Conservation (phyloP, 495 filamentous ascomycete species). For the Bathelium albidoporum region DNA sequence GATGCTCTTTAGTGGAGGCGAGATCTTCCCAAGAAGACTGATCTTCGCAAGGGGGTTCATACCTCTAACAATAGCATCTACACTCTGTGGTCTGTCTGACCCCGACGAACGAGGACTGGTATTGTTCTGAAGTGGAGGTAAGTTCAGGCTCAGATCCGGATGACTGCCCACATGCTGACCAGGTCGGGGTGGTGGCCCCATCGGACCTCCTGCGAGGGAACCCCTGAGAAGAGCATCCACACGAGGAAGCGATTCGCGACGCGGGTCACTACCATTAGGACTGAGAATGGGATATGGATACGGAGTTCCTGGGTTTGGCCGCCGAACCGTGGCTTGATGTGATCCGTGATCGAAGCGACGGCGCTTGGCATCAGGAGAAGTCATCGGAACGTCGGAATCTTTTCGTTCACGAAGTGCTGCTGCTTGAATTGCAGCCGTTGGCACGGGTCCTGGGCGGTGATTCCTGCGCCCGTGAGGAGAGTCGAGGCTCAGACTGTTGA, state of each 20-base stretch:
- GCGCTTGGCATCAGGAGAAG: conserved; percentile 24
- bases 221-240: conserved; percentile 6
- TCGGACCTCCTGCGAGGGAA: conserved; percentile 3
- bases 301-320: conserved; percentile 15
- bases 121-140: conserved; percentile 24
- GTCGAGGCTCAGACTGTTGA: conserved; percentile 32
- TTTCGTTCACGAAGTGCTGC: conserved; percentile 2
- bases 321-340: not conserved
- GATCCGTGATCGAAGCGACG: conserved; percentile 14
- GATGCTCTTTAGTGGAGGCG: conserved; percentile 47
- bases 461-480: conserved; percentile 27
- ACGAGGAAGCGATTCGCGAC: conserved; percentile 8
- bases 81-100: conserved; percentile 27
- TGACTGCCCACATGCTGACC: conserved; percentile 29
- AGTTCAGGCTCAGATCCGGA: conserved; percentile 22
- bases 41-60: conserved; percentile 63
- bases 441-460: not conserved
- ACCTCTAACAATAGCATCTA: conserved; percentile 64
- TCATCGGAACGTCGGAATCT: not conserved
- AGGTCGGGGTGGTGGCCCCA: conserved; percentile 13
- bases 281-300: conserved; percentile 12
- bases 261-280: not conserved
- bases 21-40: conserved; percentile 55
- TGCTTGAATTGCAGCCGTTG: not conserved
- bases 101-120: not conserved